Evolutionary conservation across 2,329 filamentous ascomycete genomes (phyloP).

Genomic region (Hypoxylon sp.): DNA sequence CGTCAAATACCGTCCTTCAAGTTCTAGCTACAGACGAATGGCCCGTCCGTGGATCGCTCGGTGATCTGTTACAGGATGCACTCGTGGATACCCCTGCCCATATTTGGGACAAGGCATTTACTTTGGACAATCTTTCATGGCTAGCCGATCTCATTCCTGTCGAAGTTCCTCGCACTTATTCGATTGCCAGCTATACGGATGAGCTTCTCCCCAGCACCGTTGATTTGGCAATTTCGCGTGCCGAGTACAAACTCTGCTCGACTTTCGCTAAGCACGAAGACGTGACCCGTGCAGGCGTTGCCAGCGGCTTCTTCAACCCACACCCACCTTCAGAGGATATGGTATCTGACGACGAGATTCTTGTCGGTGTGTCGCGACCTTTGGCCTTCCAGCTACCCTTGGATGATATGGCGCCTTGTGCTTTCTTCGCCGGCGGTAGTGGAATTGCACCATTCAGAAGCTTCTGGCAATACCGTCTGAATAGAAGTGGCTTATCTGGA

Average conservation of each 20-base stretch:
- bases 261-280: conserved; percentile 50
- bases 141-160: conserved; percentile 56
- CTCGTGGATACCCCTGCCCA: conserved; percentile 57
- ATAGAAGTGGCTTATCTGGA: conserved; percentile 33
- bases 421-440: conserved; percentile 62
- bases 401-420: conserved; percentile 59
- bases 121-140: conserved; percentile 56
- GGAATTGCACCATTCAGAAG: conserved; percentile 63
- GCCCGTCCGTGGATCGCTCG: conserved; percentile 60
- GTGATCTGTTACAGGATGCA: conserved; percentile 59
- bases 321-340: conserved; percentile 50
- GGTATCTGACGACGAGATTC: conserved; percentile 55
- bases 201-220: conserved; percentile 61
- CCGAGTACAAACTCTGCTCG: conserved; percentile 58
- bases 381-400: conserved; percentile 61
- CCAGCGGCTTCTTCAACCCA: conserved; percentile 64
- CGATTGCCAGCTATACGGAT: conserved; percentile 59
- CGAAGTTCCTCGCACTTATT: conserved; percentile 62
- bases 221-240: conserved; percentile 60
- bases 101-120: conserved; percentile 61
- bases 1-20: conserved; percentile 58
- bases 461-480: conserved; percentile 59
- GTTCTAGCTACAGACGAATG: conserved; percentile 60
- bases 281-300: conserved; percentile 55
- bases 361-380: conserved; percentile 62